Conservation (phyloP, 2,329 filamentous ascomycete species). For the Beauveria rudraprayagi region DNA sequence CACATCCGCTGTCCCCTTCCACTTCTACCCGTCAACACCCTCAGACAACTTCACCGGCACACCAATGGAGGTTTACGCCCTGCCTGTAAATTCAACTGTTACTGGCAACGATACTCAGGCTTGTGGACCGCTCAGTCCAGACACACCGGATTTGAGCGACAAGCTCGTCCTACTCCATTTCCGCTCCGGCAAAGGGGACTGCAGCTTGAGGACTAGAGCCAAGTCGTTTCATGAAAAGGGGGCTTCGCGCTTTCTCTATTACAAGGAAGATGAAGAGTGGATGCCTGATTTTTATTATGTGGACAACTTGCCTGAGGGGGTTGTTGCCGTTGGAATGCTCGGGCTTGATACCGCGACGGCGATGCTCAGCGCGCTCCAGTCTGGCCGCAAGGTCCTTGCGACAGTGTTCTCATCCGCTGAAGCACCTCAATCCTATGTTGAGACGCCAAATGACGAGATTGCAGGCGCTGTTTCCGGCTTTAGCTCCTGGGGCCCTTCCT, state of each 20-base stretch:
- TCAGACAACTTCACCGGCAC: background rate
- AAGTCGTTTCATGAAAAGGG: background rate
- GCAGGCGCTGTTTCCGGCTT: slow-evolving; percentile 26
- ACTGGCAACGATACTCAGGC: background rate
- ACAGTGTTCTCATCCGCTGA: background rate
- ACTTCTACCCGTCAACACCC: slow-evolving; percentile 18
- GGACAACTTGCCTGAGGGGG: slow-evolving; percentile 15
- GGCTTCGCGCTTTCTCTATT: background rate
- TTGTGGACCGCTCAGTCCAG: background rate
- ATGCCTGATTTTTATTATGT: background rate
- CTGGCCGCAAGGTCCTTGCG: slow-evolving; percentile 19
- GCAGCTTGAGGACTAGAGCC: background rate
- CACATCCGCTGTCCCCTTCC: slow-evolving; percentile 22
- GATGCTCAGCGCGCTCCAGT: slow-evolving; percentile 16
- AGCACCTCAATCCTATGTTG: background rate
- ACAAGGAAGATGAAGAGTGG: background rate
- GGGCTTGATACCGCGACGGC: slow-evolving; percentile 34
- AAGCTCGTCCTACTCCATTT: background rate
- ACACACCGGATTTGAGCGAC: background rate
- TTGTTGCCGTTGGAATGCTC: slow-evolving; percentile 10
- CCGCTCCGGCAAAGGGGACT: slow-evolving; percentile 22
- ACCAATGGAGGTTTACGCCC: slow-evolving; percentile 20
- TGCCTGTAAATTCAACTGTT: slow-evolving; percentile 20
- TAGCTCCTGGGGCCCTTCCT: slow-evolving; percentile 34
- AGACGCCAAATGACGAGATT: slow-evolving; percentile 16